Conservation (phyloP, 352 stramenopile genomes). For the Pythium periplocum region DNA sequence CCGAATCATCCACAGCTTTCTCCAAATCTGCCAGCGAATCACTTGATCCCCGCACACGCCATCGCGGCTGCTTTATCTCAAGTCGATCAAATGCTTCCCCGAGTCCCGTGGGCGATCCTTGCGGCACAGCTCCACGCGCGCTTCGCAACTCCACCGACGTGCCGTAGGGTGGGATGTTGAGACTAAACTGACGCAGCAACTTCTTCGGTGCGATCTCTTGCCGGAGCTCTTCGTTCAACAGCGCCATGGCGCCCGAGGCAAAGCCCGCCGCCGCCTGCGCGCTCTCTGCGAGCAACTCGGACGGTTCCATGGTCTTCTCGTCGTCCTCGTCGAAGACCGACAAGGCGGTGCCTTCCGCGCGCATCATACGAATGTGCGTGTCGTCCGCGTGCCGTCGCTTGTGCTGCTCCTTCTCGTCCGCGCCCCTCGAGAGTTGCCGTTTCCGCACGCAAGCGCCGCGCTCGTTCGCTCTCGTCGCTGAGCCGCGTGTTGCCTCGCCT, state of each 20-base stretch:
- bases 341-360: too few relatives aligned
- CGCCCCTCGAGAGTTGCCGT: background rate
- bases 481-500: too few relatives aligned
- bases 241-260: conserved; percentile 23
- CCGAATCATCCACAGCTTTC: background rate
- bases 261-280: background rate
- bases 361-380: too few relatives aligned
- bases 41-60: conserved; percentile 23
- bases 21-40: conserved; percentile 18
- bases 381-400: background rate
- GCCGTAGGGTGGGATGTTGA: conserved; percentile 57
- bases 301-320: too few relatives aligned
- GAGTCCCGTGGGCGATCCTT: conserved; percentile 26
- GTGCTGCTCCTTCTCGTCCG: background rate
- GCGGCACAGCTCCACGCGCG: conserved; percentile 3
- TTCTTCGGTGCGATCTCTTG: conserved; percentile 66
- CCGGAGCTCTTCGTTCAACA: conserved; percentile 57
- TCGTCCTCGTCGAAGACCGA: too few relatives aligned
- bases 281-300: too few relatives aligned
- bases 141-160: background rate
- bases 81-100: conserved; percentile 47
- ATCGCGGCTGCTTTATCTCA: conserved; percentile 57
- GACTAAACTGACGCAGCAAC: conserved; percentile 69
- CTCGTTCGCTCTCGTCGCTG: too few relatives aligned
- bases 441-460: too few relatives aligned